These are phyloP conservation scores for Cordyceps pruinosa DNA, from an alignment of 2,329 filamentous ascomycete genomes.

Conservation along the genomic window DNA sequence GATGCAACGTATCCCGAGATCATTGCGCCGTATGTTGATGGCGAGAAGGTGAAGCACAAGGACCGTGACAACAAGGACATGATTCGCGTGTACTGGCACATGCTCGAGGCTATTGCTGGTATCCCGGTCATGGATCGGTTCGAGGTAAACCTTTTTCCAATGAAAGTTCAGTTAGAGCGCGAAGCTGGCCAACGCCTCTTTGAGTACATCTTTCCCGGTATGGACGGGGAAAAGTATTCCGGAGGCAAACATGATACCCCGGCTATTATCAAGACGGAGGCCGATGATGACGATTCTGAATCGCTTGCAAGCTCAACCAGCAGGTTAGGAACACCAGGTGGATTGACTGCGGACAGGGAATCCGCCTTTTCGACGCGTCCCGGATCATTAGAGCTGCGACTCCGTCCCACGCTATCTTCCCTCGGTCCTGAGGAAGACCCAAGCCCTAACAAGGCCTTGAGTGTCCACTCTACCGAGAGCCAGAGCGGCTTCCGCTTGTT, in stretches of 20 bases:
- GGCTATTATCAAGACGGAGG: slow-evolving; percentile 44
- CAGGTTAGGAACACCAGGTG: slow-evolving; percentile 27
- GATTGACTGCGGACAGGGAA: slow-evolving; percentile 35
- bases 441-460: slow-evolving; percentile 40
- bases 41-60: slow-evolving; percentile 41
- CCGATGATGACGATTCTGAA: slow-evolving; percentile 40
- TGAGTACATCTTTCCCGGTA: slow-evolving; percentile 93
- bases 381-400: slow-evolving; percentile 71
- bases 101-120: slow-evolving; percentile 95
- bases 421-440: slow-evolving; percentile 31
- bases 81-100: slow-evolving; percentile 93
- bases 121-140: slow-evolving; percentile 97
- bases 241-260: slow-evolving; percentile 53
- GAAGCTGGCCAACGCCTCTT: slow-evolving; percentile 91
- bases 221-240: slow-evolving; percentile 47
- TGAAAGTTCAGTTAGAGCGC: slow-evolving; percentile 88
- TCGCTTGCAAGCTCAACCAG: slow-evolving; percentile 32
- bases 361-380: slow-evolving; percentile 52
- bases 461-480: slow-evolving; percentile 42
- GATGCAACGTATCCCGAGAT: slow-evolving; percentile 95
- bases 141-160: slow-evolving; percentile 85
- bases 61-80: slow-evolving; percentile 61
- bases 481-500: slow-evolving; percentile 47
- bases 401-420: slow-evolving; percentile 73
- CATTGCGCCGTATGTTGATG: slow-evolving; percentile 80